These are phyloP conservation scores for Diaporthe sp. DNA, from an alignment of 2,329 filamentous ascomycete genomes.

Conservation along the genomic window DNA sequence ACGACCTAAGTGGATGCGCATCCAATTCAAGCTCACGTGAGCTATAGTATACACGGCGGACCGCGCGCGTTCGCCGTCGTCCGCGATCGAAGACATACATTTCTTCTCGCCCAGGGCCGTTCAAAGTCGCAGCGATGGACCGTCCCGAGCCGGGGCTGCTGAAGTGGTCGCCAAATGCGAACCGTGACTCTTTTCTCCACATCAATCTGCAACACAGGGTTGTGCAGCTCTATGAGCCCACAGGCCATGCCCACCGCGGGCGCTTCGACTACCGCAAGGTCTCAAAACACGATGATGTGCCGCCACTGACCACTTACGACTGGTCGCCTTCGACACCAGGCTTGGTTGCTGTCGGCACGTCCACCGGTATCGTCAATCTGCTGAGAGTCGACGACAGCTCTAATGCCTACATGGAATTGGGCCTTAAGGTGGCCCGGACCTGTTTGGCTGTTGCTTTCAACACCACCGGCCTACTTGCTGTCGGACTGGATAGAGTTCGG, in stretches of 20 bases:
- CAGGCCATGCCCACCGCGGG: slow-evolving; percentile 68
- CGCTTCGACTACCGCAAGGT: slow-evolving; percentile 70
- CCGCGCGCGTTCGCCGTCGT: neutral
- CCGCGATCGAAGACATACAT: neutral
- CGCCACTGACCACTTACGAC: slow-evolving; percentile 75
- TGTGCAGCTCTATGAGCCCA: slow-evolving; percentile 74
- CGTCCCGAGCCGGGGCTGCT: slow-evolving; percentile 74
- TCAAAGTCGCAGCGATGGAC: slow-evolving; percentile 58
- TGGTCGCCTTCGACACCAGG: slow-evolving; percentile 75
- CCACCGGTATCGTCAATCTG: slow-evolving; percentile 81
- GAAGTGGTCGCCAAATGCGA: slow-evolving; percentile 74
- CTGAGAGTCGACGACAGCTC: slow-evolving; percentile 79
- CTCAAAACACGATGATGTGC: slow-evolving; percentile 73
- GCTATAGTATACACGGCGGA: slow-evolving; percentile 5
- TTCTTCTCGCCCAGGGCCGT: neutral
- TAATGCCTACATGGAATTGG: slow-evolving; percentile 75
- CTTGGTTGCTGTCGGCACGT: slow-evolving; percentile 81
- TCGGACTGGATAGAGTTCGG: slow-evolving; percentile 83
- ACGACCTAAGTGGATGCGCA: neutral
- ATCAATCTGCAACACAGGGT: slow-evolving; percentile 75
- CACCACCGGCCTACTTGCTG: slow-evolving; percentile 77
- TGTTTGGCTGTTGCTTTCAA: slow-evolving; percentile 89
- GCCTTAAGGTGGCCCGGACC: slow-evolving; percentile 80
- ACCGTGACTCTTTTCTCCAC: slow-evolving; percentile 72
- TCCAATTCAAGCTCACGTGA: slow-evolving; percentile 15